Evolutionary conservation across 2,329 filamentous ascomycete species (phyloP).

Genomic region (Stachybotrys chlorohalonatus): DNA sequence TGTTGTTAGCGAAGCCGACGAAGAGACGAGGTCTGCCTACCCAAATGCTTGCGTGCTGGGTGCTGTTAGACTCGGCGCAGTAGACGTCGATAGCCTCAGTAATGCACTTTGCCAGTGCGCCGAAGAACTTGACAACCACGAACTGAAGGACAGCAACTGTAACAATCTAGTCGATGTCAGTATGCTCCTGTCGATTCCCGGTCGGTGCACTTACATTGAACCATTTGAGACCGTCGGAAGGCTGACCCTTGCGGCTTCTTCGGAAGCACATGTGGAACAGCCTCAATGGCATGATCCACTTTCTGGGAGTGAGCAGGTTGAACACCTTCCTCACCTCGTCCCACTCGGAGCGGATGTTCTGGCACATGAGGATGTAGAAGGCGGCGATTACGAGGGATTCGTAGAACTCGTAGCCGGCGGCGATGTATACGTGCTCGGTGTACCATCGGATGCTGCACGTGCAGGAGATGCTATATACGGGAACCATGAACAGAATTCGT

Average conservation of each 20-base stretch:
- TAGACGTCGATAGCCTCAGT: conserved; percentile 42
- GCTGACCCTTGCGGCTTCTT: neutral
- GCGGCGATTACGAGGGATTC: conserved; percentile 82
- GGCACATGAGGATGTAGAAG: conserved; percentile 76
- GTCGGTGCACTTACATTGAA: conserved; percentile 67
- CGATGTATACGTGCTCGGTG: conserved; percentile 69
- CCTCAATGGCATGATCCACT: conserved; percentile 67
- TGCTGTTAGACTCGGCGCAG: conserved; percentile 70
- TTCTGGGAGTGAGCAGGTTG: conserved; percentile 52
- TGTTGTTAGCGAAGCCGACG: neutral
- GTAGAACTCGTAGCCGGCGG: conserved; percentile 76
- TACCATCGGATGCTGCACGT: conserved; percentile 69
- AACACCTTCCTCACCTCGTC: conserved; percentile 81
- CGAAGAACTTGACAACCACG: conserved; percentile 10
- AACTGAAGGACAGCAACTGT: conserved; percentile 66
- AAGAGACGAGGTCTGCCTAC: conserved; percentile 30
- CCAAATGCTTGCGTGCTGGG: conserved; percentile 79
- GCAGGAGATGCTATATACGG: conserved; percentile 67
- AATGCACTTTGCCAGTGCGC: neutral
- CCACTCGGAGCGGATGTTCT: conserved; percentile 68
- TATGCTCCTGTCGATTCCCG: conserved; percentile 19
- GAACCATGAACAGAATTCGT: conserved; percentile 81
- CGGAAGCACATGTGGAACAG: conserved; percentile 54
- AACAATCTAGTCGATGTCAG: conserved; percentile 54
- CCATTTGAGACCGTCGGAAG: conserved; percentile 75